A percentile compares a stretch with the other conserved stretches of the same genome.
Conservation (phyloP, 2,329 filamentous ascomycete species). For the Camptophora hylomeconis region DNA sequence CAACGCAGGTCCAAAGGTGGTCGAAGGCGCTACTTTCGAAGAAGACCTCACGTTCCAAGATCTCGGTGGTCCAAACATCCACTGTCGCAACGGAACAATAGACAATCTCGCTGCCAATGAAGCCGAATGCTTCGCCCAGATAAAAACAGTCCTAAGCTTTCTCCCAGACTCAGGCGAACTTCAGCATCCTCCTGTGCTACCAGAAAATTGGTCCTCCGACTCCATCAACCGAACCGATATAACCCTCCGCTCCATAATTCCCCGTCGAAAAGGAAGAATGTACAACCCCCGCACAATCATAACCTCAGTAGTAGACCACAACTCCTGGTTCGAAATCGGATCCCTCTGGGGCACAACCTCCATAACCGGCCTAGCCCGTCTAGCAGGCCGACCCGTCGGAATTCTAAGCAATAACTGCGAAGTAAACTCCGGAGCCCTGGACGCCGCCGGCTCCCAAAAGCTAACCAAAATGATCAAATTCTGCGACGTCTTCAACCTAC, state of each 20-base stretch:
- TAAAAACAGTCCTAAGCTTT: conserved; percentile 43
- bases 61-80: conserved; percentile 47
- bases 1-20: conserved; percentile 52
- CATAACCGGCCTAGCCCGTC: conserved; percentile 46
- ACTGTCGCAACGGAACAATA: conserved; percentile 54
- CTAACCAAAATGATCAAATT: conserved; percentile 48
- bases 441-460: conserved; percentile 49
- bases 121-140: conserved; percentile 47
- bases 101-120: conserved; percentile 51
- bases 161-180: conserved; percentile 43
- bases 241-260: conserved; percentile 42
- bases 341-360: conserved; percentile 48
- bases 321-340: conserved; percentile 52
- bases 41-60: conserved; percentile 47
- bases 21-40: conserved; percentile 51
- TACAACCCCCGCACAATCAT: conserved; percentile 48
- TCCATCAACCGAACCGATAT: conserved; percentile 36
- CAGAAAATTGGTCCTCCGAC: conserved; percentile 27
- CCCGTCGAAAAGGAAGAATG: conserved; percentile 44
- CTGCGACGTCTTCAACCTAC: conserved; percentile 53
- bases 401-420: conserved; percentile 50
- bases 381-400: conserved; percentile 45
- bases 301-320: conserved; percentile 40
- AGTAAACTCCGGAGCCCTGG: conserved; percentile 47
- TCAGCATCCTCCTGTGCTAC: conserved; percentile 38